Conservation (phyloP, 352 stramenopile species). For the Blastocystis sp. region DNA sequence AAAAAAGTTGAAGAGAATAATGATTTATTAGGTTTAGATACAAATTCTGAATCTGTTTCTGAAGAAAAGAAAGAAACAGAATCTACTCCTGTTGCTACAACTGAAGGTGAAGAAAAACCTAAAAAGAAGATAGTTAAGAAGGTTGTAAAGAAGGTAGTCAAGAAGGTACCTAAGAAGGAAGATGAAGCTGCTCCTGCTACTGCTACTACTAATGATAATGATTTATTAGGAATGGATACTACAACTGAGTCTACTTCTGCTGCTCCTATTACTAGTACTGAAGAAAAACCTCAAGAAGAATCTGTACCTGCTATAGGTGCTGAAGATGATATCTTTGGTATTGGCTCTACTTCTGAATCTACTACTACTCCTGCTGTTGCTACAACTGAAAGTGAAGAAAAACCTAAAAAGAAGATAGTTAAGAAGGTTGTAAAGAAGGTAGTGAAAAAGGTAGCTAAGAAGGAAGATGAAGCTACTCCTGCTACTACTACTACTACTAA, state of each 20-base stretch:
- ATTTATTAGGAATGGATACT: too few species aligned
- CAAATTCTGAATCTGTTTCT: conserved; percentile 7
- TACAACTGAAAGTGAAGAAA: conserved; percentile 4
- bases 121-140: conserved; percentile 36
- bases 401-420: conserved; percentile 22
- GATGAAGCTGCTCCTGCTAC: too few species aligned
- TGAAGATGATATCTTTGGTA: not conserved
- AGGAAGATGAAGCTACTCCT: too few species aligned
- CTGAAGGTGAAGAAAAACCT: conserved; percentile 9
- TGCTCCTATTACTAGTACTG: not conserved
- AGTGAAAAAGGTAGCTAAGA: not conserved
- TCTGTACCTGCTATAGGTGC: conserved; percentile 2
- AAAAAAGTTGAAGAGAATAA: conserved; percentile 35
- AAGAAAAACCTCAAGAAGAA: conserved; percentile 20
- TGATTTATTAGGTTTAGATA: conserved; percentile 31
- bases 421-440: conserved; percentile 15
- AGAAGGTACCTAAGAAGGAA: conserved; percentile 30
- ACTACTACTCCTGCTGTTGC: conserved; percentile 8
- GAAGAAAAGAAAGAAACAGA: conserved; percentile 5
- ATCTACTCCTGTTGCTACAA: not conserved
- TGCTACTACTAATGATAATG: too few species aligned
- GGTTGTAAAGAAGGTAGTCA: conserved; percentile 33
- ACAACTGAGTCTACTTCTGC: too few species aligned
- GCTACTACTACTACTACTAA: too few species aligned
- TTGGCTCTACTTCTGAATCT: not conserved